These are phyloP conservation scores for Dryadomyces sulphureus DNA, from an alignment of 2,329 filamentous ascomycete genomes.

Conservation along the genomic window DNA sequence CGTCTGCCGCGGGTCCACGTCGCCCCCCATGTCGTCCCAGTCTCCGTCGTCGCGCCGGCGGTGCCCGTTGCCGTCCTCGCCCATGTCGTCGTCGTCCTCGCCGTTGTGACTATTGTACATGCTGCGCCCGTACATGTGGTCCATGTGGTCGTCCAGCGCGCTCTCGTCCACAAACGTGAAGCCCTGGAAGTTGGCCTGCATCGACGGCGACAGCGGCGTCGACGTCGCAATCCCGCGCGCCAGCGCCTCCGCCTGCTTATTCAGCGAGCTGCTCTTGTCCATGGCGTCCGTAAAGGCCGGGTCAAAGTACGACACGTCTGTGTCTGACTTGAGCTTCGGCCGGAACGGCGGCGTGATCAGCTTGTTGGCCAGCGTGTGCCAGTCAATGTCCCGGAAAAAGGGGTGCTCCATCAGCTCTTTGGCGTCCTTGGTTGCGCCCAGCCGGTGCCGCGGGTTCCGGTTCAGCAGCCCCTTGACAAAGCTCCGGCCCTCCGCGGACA, in stretches of 20 bases:
- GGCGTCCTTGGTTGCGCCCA: slow-evolving; percentile 82
- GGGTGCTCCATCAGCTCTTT: slow-evolving; percentile 87
- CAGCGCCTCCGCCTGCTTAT: slow-evolving; percentile 76
- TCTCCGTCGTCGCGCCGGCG: slow-evolving; percentile 28
- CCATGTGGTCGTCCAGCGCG: slow-evolving; percentile 80
- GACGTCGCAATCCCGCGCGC: slow-evolving; percentile 77
- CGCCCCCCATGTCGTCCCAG: slow-evolving; percentile 45
- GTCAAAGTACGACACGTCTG: slow-evolving; percentile 96
- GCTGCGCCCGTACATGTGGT: slow-evolving; percentile 50
- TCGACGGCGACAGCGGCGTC: slow-evolving; percentile 83
- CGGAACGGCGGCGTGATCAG: slow-evolving; percentile 93
- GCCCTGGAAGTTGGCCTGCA: slow-evolving; percentile 95
- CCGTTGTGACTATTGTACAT: slow-evolving; percentile 17
- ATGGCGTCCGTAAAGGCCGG: slow-evolving; percentile 95
- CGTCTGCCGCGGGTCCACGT: slow-evolving; percentile 32
- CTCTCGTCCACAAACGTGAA: slow-evolving; percentile 99
- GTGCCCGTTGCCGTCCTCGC: slow-evolving; percentile 29
- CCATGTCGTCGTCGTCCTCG: slow-evolving; percentile 43
- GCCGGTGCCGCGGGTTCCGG: slow-evolving; percentile 86
- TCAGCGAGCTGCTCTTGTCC: slow-evolving; percentile 73
- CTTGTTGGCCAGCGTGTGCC: slow-evolving; percentile 78
- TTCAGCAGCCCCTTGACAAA: slow-evolving; percentile 97
- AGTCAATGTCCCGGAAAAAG: slow-evolving; percentile 91
- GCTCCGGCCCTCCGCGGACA: slow-evolving; percentile 88
- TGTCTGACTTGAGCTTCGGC: slow-evolving; percentile 88